Evolutionary conservation across 306 rosid species (phyloP), one percentile per base, ranked within the genome.

Genomic region (Alnus glutinosa): DNA sequence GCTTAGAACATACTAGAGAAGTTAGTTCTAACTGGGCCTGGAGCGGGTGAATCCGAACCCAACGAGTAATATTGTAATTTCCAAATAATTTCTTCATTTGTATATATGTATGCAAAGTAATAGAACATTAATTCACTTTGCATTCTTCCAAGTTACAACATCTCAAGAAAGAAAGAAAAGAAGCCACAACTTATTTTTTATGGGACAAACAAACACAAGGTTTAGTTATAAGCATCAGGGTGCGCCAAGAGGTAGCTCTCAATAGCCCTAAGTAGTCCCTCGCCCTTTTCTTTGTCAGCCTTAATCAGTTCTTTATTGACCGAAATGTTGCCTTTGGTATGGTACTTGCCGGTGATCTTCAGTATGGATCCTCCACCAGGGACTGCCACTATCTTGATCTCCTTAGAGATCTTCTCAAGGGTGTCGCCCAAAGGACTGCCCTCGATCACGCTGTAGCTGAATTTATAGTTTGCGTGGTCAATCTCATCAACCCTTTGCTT

Each of bases 341-440:
- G 71, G 81, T 78, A 84, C 48, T 71, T 78, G 73, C 73, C 79
- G 5, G 18, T 58, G 48, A 59, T 74, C 83, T 91, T 91, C 34
- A 85, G 49, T 13, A 83, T 49, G 62, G 84, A 81, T 44, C 91
- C 90, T 64, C 89, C 91, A 9, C 76, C 79, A 0, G 86, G 55
- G 2, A 76, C 50, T 1, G 75, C 75, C 52, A 59, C 83, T 12
- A 88, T 10, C 50, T 85, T 88, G 72, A 62, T 81, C 57, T 83
- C 87, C 48, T 81, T 73, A 4, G 5, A 32, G 4, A 90, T 85
- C 42, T 88, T 83, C 80, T 90, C 94, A 9, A 85, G 18, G 9
- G 49, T 42, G 15, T 85, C 88, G 0, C 71, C 14, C 28, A 90
- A 9, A 3, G 73, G 77, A 54, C 77, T 87, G 0, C 94, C 92